phyloP scores from a whole-genome alignment of 139 green algal species.

The Spirogloea muscicola region DNA sequence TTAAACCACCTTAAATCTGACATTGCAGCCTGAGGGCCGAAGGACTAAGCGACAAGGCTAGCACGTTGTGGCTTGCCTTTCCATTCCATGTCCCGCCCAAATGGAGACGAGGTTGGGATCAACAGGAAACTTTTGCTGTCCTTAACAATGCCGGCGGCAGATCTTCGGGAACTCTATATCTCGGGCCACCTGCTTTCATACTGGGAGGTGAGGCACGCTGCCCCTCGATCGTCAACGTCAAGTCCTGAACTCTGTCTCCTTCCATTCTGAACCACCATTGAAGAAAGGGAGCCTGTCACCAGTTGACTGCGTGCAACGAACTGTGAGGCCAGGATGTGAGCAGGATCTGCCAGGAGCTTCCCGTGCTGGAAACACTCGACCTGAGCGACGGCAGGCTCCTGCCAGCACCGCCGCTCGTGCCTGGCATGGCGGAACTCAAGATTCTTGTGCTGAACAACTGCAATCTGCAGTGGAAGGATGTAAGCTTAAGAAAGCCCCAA shows the following conservation, averaged over 20 bases:
- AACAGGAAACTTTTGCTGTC: not conserved
- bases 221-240: not conserved
- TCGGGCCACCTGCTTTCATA: constrained; percentile 13
- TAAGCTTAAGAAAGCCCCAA: not conserved
- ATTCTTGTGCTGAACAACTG: constrained; percentile 35
- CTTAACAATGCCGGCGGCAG: constrained; percentile 6
- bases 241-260: constrained; percentile 6
- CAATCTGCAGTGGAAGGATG: constrained; percentile 8
- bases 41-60: too few relatives aligned
- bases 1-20: not conserved
- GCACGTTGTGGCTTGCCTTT: too few relatives aligned
- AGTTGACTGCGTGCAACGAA: not conserved
- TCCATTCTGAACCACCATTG: constrained; percentile 4
- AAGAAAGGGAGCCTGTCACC: constrained; percentile 10
- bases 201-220: constrained; percentile 19
- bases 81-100: not conserved
- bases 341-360: constrained; percentile 12
- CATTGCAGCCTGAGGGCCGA: not conserved
- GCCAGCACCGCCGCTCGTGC: not conserved
- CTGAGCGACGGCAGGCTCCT: constrained; percentile 12
- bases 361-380: not conserved
- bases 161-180: constrained; percentile 24
- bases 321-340: not conserved
- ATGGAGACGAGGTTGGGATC: not conserved
- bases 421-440: constrained; percentile 11